Percentiles rank a stretch among this genome's conserved stretches.
Conservation (phyloP, 257 asterid species). For the Scutellaria minor region DNA sequence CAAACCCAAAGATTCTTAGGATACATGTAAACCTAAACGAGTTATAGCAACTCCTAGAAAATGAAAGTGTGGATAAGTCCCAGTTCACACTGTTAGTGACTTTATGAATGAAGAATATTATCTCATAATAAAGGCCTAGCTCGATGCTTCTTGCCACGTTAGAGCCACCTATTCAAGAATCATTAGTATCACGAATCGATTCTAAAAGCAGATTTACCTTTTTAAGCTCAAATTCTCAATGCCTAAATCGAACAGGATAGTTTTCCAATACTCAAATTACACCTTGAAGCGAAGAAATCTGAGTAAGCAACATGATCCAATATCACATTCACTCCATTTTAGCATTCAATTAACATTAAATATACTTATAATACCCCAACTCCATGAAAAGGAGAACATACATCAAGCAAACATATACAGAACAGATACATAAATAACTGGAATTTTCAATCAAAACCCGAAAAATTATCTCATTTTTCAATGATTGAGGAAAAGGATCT, state of each 20-base stretch:
- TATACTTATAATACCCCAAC: conserved; percentile 16
- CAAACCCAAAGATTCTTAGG: not conserved
- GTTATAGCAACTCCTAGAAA: not conserved
- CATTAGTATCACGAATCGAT: not conserved
- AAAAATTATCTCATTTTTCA: not conserved
- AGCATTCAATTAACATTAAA: conserved; percentile 26
- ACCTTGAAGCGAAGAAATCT: not conserved
- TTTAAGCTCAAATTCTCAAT: not conserved
- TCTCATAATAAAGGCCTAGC: not conserved
- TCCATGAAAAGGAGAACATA: not conserved
- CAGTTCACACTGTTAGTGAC: conserved; percentile 4
- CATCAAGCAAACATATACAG: conserved; percentile 22
- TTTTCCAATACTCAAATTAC: too few relatives aligned
- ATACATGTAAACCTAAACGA: conserved; percentile 8
- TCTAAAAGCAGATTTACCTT: not conserved
- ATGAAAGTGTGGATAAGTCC: not conserved
- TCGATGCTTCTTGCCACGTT: not conserved
- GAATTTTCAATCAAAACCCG: conserved; percentile 18
- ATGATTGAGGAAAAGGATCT: not conserved
- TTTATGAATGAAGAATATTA: not conserved
- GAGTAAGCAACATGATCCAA: conserved; percentile 11
- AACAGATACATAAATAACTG: not conserved
- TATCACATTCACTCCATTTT: conserved; percentile 26
- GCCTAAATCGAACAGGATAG: conserved; percentile 10
- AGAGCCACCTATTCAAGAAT: not conserved